Percentiles rank a stretch among this genome's conserved stretches.
Evolutionary conservation across 352 stramenopile genomes (phyloP).

Genomic region (Vaucheria bursata): DNA sequence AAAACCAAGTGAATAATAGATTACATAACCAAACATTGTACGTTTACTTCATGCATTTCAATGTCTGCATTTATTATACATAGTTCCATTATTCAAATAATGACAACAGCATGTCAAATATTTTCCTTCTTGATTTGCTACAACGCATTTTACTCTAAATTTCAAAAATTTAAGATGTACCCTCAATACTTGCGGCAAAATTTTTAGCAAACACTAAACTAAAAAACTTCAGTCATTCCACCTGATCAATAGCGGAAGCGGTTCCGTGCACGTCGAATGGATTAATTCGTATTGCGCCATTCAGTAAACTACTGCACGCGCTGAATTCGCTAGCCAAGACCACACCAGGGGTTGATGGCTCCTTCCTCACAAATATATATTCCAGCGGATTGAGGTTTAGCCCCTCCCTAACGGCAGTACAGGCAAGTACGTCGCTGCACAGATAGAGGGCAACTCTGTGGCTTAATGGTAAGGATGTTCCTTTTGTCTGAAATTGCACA

Average conservation of each 20-base stretch:
- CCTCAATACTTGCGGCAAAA: too few relatives aligned
- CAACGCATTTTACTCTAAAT: too few relatives aligned
- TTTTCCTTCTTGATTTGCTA: too few relatives aligned
- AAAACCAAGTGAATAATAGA: too few relatives aligned
- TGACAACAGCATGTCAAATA: too few relatives aligned
- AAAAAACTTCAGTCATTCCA: conserved; percentile 32
- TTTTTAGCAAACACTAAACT: too few relatives aligned
- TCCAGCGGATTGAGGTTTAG: conserved; percentile 93
- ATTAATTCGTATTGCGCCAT: conserved; percentile 89
- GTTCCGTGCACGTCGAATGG: conserved; percentile 87
- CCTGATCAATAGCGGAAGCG: conserved; percentile 73
- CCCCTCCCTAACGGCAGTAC: conserved; percentile 89
- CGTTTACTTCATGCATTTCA: too few relatives aligned
- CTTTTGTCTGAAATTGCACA: conserved; percentile 55
- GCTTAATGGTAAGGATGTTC: conserved; percentile 67
- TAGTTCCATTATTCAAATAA: too few relatives aligned
- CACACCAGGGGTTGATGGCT: conserved; percentile 68
- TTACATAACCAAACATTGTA: too few relatives aligned
- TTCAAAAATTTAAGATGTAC: too few relatives aligned
- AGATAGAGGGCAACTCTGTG: conserved; percentile 83
- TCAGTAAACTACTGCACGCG: conserved; percentile 86
- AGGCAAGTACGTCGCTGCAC: conserved; percentile 86
- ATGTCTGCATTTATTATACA: too few relatives aligned
- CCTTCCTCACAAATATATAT: conserved; percentile 74
- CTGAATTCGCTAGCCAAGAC: conserved; percentile 94